Conservation (phyloP, 306 rosid genomes). For the Senna siamea region DNA sequence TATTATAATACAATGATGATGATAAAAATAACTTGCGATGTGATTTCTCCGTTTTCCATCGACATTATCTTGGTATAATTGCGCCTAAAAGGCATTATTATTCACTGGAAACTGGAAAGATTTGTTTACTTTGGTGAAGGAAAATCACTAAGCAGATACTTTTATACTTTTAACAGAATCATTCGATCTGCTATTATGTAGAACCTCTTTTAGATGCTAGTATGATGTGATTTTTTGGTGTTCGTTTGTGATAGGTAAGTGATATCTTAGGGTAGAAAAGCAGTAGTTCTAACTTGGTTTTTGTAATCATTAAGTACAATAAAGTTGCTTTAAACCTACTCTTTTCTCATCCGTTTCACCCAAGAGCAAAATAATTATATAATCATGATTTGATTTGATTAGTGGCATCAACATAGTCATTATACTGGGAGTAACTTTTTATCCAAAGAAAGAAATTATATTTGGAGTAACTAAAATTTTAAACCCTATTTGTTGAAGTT, state of each 20-base stretch:
- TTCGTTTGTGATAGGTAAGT: constrained; percentile 26
- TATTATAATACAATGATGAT: not conserved
- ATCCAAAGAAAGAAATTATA: not conserved
- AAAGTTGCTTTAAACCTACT: constrained; percentile 56
- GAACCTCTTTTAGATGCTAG: constrained; percentile 6
- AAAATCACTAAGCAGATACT: constrained; percentile 37
- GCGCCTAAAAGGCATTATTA: constrained; percentile 43
- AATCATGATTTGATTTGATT: not conserved
- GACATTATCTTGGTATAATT: constrained; percentile 54
- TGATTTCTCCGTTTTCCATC: constrained; percentile 25
- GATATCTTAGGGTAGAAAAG: constrained; percentile 38
- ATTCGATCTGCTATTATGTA: constrained; percentile 21
- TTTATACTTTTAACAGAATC: constrained; percentile 18
- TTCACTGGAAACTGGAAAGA: constrained; percentile 39
- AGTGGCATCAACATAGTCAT: not conserved
- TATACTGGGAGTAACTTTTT: not conserved
- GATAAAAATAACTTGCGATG: constrained; percentile 27
- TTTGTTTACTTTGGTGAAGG: not conserved
- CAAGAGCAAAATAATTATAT: constrained; percentile 14
- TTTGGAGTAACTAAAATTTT: constrained; percentile 7
- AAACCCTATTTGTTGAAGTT: not conserved
- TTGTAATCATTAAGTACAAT: constrained; percentile 39
- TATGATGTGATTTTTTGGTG: constrained; percentile 34
- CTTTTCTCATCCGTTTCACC: constrained; percentile 35
- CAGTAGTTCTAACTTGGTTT: constrained; percentile 39